Conservation (phyloP, 2,329 filamentous ascomycete genomes). For the Aspergillus pseudoglaucus region DNA sequence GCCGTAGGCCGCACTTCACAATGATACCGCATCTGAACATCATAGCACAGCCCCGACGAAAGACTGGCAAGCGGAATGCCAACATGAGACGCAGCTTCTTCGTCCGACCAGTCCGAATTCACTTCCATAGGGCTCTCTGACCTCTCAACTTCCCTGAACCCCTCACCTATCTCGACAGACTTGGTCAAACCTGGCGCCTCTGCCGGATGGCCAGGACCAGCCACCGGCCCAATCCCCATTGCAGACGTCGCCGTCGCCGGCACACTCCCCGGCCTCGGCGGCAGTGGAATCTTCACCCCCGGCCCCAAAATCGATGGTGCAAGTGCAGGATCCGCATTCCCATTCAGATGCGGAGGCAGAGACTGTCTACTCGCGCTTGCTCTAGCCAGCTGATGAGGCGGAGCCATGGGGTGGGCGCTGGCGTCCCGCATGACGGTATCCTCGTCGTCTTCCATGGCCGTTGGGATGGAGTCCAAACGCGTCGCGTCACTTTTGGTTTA, state of each 20-base stretch:
- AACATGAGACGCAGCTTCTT: slow-evolving; percentile 29
- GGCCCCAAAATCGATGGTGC: slow-evolving; percentile 17
- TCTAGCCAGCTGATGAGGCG: slow-evolving; percentile 11
- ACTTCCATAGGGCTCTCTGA: slow-evolving; percentile 32
- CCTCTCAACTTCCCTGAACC: slow-evolving; percentile 14
- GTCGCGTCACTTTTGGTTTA: slow-evolving; percentile 5
- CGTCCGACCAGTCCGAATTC: slow-evolving; percentile 38
- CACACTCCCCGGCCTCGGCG: slow-evolving; percentile 3
- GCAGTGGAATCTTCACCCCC: slow-evolving; percentile 14
- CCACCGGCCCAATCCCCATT: slow-evolving; percentile 1
- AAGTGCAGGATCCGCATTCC: slow-evolving; percentile 14
- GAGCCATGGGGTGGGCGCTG: slow-evolving; percentile 14
- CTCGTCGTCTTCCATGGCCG: slow-evolving; percentile 30
- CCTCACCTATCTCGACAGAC: slow-evolving; percentile 19
- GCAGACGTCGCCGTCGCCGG: background rate
- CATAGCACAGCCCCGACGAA: slow-evolving; percentile 77
- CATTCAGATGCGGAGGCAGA: slow-evolving; percentile 13
- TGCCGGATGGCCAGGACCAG: slow-evolving; percentile 9
- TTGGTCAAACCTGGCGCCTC: slow-evolving; percentile 15
- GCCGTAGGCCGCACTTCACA: slow-evolving; percentile 65
- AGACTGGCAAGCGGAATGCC: slow-evolving; percentile 45
- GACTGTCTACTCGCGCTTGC: slow-evolving; percentile 10
- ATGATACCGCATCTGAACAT: slow-evolving; percentile 92
- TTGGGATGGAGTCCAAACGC: slow-evolving; percentile 3
- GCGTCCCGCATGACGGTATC: slow-evolving; percentile 35